These are phyloP conservation scores for Allium fistulosum DNA, from an alignment of 106 monocot species.

Conservation along the genomic window DNA sequence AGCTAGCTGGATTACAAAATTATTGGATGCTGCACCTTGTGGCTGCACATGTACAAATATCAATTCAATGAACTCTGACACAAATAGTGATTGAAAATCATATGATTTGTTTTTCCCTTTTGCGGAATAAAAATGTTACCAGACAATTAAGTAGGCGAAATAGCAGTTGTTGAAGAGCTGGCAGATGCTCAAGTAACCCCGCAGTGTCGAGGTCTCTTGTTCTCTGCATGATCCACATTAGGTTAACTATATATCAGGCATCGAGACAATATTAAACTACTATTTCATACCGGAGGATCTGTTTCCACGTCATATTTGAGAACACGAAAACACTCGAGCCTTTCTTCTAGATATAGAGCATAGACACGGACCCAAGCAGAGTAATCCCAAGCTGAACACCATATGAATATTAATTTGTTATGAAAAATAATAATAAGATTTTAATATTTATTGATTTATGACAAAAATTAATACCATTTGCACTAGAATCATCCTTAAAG, in stretches of 20 bases:
- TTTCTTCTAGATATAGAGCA: constrained; percentile 92
- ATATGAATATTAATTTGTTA: constrained; percentile 11
- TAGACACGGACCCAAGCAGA: constrained; percentile 92
- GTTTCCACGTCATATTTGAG: constrained; percentile 83
- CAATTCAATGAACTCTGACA: too few relatives aligned
- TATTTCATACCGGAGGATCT: constrained; percentile 55
- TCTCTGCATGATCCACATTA: constrained; percentile 31
- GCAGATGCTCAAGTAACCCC: constrained; percentile 86
- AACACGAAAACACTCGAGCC: constrained; percentile 83
- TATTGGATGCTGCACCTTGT: constrained; percentile 71
- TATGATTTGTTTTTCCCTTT: too few relatives aligned
- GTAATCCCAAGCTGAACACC: constrained; percentile 83
- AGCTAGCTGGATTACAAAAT: constrained; percentile 83
- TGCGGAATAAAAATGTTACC: constrained; percentile 21
- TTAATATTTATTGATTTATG: neutral
- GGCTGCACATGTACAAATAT: constrained; percentile 44
- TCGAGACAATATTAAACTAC: neutral
- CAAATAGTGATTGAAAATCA: too few relatives aligned
- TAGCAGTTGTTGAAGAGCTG: constrained; percentile 82
- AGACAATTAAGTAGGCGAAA: constrained; percentile 79
- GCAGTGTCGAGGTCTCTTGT: constrained; percentile 62
- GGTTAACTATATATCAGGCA: neutral
- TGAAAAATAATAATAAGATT: neutral
- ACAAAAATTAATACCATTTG: constrained; percentile 40
- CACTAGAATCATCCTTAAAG: constrained; percentile 98